Conservation (phyloP, 73 alveolate species). For the Stentor roeselii region DNA sequence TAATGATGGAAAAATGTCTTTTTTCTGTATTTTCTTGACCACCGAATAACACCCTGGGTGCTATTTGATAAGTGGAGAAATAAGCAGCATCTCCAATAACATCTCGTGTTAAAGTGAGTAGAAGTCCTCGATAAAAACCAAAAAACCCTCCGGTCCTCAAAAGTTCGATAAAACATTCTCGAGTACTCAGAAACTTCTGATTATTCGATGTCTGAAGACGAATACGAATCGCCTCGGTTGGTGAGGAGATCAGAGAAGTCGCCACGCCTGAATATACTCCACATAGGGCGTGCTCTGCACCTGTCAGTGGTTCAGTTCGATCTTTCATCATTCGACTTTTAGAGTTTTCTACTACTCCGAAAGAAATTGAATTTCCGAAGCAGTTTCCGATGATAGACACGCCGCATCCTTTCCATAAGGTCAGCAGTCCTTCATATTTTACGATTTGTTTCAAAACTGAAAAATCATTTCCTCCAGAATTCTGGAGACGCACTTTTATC, state of each 20-base stretch:
- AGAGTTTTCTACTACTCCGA: constrained; percentile 26
- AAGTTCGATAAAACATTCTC: background rate
- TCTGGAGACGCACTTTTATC: constrained; percentile 20
- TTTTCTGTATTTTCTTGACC: background rate
- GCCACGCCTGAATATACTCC: constrained; percentile 3
- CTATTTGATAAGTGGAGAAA: background rate
- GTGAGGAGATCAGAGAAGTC: background rate
- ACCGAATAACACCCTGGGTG: background rate
- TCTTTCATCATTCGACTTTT: background rate
- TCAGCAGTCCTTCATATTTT: background rate
- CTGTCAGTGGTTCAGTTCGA: background rate
- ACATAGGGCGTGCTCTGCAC: constrained; percentile 3
- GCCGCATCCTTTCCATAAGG: background rate
- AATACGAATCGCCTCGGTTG: background rate
- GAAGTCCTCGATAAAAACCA: background rate
- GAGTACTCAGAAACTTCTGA: background rate
- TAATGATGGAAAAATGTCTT: background rate
- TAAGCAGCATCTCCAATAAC: background rate
- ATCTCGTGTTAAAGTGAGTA: background rate
- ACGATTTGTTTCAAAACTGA: background rate
- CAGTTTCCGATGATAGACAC: background rate
- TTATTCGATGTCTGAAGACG: background rate
- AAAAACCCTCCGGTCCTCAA: background rate
- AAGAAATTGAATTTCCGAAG: background rate
- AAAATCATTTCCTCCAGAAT: background rate